A percentile compares a stretch with the other conserved stretches of the same genome.
phyloP scores from a whole-genome alignment of 2,329 filamentous ascomycete species.

The Biscogniauxia sp. region DNA sequence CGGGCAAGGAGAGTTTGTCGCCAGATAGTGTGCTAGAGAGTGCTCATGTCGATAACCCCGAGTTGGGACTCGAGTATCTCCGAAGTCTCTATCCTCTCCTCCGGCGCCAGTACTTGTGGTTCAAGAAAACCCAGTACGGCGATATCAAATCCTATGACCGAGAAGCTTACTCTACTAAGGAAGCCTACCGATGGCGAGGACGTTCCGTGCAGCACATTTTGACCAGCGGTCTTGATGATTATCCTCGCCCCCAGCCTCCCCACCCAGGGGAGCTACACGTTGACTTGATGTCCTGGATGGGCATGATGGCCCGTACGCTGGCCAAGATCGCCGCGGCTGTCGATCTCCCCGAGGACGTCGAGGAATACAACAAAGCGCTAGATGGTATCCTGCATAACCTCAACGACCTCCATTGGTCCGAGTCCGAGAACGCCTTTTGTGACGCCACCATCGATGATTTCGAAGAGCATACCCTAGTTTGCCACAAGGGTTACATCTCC shows the following conservation, averaged over 20 bases:
- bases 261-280: constrained; percentile 95
- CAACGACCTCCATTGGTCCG: constrained; percentile 90
- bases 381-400: constrained; percentile 81
- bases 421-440: constrained; percentile 78
- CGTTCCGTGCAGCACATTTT: constrained; percentile 83
- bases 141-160: constrained; percentile 91
- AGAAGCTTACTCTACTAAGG: constrained; percentile 81
- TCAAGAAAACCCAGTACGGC: constrained; percentile 84
- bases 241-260: constrained; percentile 88
- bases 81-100: constrained; percentile 61
- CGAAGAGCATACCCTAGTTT: constrained; percentile 85
- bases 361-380: constrained; percentile 68
- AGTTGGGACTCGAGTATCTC: constrained; percentile 28
- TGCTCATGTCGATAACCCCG: constrained; percentile 61
- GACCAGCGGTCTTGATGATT: constrained; percentile 93
- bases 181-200: constrained; percentile 93
- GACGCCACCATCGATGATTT: constrained; percentile 94
- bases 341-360: constrained; percentile 72
- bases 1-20: constrained; percentile 43
- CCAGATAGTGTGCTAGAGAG: constrained; percentile 49
- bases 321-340: constrained; percentile 74
- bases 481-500: constrained; percentile 95
- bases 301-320: constrained; percentile 90
- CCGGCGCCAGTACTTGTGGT: constrained; percentile 90
- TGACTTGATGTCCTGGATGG: constrained; percentile 94